Percentiles rank a stretch among this genome's conserved stretches.
These are phyloP conservation scores for Sungouiella thailandica DNA, from an alignment of 805 yeast genomes.

Conservation along the genomic window DNA sequence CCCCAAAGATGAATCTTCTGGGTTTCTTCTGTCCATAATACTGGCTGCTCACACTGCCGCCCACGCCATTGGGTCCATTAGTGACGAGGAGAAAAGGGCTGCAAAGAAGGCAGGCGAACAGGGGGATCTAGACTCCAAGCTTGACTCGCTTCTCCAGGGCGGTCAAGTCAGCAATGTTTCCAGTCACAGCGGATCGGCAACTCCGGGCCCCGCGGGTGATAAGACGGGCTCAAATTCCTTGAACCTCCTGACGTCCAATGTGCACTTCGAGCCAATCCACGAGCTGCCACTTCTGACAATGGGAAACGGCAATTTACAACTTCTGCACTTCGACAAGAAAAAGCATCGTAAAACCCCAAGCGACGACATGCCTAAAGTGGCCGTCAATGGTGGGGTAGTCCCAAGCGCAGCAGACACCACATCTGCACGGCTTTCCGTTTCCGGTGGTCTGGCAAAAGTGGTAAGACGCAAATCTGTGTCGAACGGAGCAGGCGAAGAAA, in stretches of 20 bases:
- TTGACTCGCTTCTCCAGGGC: neutral
- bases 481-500: constrained; percentile 8
- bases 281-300: constrained; percentile 43
- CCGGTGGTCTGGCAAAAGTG: constrained; percentile 18
- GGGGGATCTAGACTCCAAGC: neutral
- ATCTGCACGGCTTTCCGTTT: constrained; percentile 14
- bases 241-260: constrained; percentile 20
- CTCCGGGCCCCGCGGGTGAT: too few relatives aligned
- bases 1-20: constrained; percentile 15
- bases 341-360: constrained; percentile 1
- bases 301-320: constrained; percentile 44
- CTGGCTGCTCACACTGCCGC: constrained; percentile 48
- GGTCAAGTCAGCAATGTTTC: neutral
- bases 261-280: constrained; percentile 45
- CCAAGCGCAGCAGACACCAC: constrained; percentile 4
- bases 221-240: too few relatives aligned
- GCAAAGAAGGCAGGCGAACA: neutral
- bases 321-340: constrained; percentile 23
- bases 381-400: constrained; percentile 11
- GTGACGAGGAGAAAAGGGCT: neutral
- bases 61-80: constrained; percentile 11
- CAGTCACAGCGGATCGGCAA: neutral
- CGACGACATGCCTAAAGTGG: constrained; percentile 2
- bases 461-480: constrained; percentile 18
- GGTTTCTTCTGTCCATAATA: constrained; percentile 40